Percentiles rank a stretch among this genome's conserved stretches.
Evolutionary conservation across 495 filamentous ascomycete genomes (phyloP).

Genomic region (Lasiosphaeris hirsuta): DNA sequence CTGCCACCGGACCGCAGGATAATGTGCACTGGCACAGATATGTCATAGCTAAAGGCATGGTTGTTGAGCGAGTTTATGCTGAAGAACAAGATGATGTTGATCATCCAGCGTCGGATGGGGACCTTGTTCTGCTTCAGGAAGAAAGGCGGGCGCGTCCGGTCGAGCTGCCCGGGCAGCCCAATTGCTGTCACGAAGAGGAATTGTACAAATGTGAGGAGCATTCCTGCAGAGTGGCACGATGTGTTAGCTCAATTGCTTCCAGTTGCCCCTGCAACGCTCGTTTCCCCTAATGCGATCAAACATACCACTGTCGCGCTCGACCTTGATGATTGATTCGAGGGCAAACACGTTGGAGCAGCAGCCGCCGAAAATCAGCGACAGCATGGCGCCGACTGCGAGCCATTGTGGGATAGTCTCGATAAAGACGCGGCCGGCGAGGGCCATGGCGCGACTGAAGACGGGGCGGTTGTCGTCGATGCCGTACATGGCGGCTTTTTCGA

Average conservation of each 20-base stretch:
- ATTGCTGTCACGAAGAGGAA: conserved; percentile 81
- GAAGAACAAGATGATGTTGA: conserved; percentile 90
- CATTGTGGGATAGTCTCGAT: conserved; percentile 64
- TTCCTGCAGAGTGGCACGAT: conserved; percentile 49
- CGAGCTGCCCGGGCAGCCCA: conserved; percentile 69
- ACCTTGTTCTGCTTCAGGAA: conserved; percentile 76
- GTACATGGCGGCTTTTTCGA: conserved; percentile 55
- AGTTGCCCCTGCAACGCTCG: background rate
- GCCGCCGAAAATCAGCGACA: conserved; percentile 90
- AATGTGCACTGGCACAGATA: conserved; percentile 95
- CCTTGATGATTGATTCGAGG: conserved; percentile 92
- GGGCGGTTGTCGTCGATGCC: conserved; percentile 54
- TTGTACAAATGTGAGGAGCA: conserved; percentile 90
- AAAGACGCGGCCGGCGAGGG: conserved; percentile 51
- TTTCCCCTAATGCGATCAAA: background rate
- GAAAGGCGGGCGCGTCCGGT: conserved; percentile 54
- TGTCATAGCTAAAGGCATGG: conserved; percentile 94
- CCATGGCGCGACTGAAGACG: conserved; percentile 51
- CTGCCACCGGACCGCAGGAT: conserved; percentile 93
- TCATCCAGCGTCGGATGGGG: conserved; percentile 77
- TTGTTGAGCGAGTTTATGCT: conserved; percentile 93
- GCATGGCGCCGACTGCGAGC: conserved; percentile 66
- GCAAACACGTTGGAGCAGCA: conserved; percentile 99
- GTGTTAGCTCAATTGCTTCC: conserved; percentile 6
- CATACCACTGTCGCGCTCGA: conserved; percentile 61